These are phyloP conservation scores for Umbilicus rupestris DNA, from an alignment of 164 flowering plant species.

Conservation along the genomic window DNA sequence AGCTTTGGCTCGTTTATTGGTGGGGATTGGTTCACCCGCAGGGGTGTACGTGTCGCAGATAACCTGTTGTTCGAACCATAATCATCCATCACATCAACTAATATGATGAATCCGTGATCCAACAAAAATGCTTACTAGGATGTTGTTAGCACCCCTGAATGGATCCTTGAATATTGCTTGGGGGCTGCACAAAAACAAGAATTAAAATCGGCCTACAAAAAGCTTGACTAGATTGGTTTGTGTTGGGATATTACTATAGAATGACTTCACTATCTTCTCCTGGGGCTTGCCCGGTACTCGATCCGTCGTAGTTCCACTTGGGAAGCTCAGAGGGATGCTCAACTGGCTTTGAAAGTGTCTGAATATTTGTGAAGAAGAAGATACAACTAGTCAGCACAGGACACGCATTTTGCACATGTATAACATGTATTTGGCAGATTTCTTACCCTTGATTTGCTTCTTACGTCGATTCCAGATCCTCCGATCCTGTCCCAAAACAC, in stretches of 20 bases:
- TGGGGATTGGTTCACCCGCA: constrained; percentile 90
- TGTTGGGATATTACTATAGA: constrained; percentile 56
- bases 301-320: constrained; percentile 97
- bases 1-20: constrained; percentile 82
- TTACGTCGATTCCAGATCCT: constrained; percentile 39
- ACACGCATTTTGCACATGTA: not conserved
- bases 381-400: not conserved
- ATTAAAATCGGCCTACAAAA: not conserved
- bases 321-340: constrained; percentile 90
- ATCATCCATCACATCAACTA: not conserved
- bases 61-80: constrained; percentile 32
- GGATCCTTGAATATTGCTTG: constrained; percentile 97
- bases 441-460: constrained; percentile 52
- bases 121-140: constrained; percentile 46
- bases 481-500: constrained; percentile 37
- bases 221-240: not conserved
- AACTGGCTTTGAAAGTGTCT: constrained; percentile 87
- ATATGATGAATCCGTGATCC: not conserved
- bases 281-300: constrained; percentile 99
- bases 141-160: constrained; percentile 90
- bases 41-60: constrained; percentile 92
- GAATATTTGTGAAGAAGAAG: constrained; percentile 1
- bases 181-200: constrained; percentile 41
- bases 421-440: not conserved
- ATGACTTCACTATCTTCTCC: constrained; percentile 99